Conservation (phyloP, 2,329 filamentous ascomycete species). For the Hypoxylon sp. region DNA sequence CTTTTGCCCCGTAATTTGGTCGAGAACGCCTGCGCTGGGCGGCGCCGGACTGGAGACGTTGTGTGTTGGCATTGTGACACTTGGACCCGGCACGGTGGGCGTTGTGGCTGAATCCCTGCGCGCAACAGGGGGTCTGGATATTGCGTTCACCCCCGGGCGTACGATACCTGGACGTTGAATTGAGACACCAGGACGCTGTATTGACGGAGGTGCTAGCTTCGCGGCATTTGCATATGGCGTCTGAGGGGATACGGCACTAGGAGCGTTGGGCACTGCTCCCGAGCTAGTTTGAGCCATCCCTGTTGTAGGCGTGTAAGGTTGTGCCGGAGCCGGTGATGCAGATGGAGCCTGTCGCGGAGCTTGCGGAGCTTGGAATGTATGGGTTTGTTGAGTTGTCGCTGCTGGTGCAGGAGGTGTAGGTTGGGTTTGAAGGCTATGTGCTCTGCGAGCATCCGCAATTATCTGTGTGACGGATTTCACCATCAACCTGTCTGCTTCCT, state of each 20-base stretch:
- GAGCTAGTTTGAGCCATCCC: constrained; percentile 29
- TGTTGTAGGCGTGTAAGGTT: constrained; percentile 31
- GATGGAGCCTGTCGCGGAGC: constrained; percentile 42
- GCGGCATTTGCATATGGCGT: constrained; percentile 6
- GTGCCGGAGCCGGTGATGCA: constrained; percentile 45
- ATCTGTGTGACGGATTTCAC: constrained; percentile 51
- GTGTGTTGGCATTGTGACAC: constrained; percentile 35
- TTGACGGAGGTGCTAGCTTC: constrained; percentile 35
- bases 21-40: constrained; percentile 50
- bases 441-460: constrained; percentile 50
- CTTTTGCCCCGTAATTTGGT: constrained; percentile 48
- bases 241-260: constrained; percentile 11
- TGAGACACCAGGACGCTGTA: constrained; percentile 42
- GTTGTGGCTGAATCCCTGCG: constrained; percentile 39
- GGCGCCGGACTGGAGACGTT: constrained; percentile 50
- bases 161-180: constrained; percentile 48
- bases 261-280: constrained; percentile 8
- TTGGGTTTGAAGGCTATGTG: constrained; percentile 42
- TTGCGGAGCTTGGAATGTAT: constrained; percentile 37
- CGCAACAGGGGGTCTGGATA: constrained; percentile 42
- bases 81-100: constrained; percentile 23
- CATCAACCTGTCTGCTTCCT: constrained; percentile 51
- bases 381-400: constrained; percentile 25
- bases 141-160: constrained; percentile 44
- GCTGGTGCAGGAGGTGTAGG: constrained; percentile 34